Evolutionary conservation across 2,329 filamentous ascomycete species (phyloP).

Genomic region (Diaporthe longicolla): DNA sequence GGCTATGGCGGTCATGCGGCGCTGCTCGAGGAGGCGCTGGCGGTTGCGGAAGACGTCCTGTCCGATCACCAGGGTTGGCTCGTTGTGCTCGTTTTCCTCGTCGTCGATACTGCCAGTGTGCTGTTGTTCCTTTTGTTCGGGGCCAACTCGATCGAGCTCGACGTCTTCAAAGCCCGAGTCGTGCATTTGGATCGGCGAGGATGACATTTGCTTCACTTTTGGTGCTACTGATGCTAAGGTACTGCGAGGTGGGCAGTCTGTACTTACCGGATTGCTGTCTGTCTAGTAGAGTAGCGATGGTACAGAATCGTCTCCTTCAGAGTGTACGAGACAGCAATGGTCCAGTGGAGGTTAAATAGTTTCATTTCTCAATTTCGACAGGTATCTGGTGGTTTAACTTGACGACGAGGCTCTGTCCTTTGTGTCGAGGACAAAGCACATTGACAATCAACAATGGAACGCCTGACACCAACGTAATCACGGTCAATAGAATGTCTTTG

Average conservation of each 20-base stretch:
- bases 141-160: neutral
- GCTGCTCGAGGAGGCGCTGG: constrained; percentile 5
- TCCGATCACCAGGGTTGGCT: neutral
- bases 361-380: neutral
- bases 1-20: neutral
- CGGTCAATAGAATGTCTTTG: neutral
- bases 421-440: constrained; percentile 1
- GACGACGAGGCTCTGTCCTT: neutral
- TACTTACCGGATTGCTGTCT: neutral
- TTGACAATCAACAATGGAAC: neutral
- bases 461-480: neutral
- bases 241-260: neutral
- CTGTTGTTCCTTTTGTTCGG: neutral
- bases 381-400: neutral
- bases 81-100: neutral
- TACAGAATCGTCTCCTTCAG: no score
- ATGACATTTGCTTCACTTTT: neutral
- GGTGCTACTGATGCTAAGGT: neutral
- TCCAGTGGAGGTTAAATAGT: neutral
- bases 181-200: neutral
- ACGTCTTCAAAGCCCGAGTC: neutral
- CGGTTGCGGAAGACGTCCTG: constrained; percentile 17
- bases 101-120: neutral
- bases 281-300: neutral
- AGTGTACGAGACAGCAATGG: no score